These are phyloP conservation scores for Citrus reticulata DNA, from an alignment of 345 rosid genomes.

Conservation along the genomic window DNA sequence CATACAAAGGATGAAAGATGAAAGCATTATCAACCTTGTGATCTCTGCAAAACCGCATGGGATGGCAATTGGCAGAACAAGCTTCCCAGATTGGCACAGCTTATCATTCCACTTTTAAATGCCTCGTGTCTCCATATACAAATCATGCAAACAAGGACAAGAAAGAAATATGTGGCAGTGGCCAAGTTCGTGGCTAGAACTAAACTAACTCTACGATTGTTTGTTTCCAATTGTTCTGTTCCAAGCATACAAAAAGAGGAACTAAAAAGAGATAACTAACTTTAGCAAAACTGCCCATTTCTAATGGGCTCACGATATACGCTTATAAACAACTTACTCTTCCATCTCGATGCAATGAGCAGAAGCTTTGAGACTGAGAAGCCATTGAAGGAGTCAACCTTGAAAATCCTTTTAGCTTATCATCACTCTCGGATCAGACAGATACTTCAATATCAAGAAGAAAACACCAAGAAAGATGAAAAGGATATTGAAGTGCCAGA, in stretches of 20 bases:
- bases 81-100: slow-evolving; percentile 14
- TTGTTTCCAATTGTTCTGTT: slow-evolving; percentile 15
- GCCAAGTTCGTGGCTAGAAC: not conserved
- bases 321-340: slow-evolving; percentile 29
- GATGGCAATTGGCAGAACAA: not conserved
- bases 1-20: slow-evolving; percentile 10
- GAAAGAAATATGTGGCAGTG: not conserved
- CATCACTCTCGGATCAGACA: slow-evolving; percentile 49
- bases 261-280: slow-evolving; percentile 8
- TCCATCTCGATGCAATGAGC: slow-evolving; percentile 52
- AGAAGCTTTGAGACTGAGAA: slow-evolving; percentile 47
- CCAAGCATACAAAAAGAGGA: slow-evolving; percentile 10
- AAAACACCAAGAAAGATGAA: slow-evolving; percentile 4
- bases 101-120: slow-evolving; percentile 6
- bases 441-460: slow-evolving; percentile 39
- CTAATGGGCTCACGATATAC: slow-evolving; percentile 21
- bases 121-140: not conserved
- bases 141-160: not conserved
- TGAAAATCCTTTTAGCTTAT: slow-evolving; percentile 63
- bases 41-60: slow-evolving; percentile 5
- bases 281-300: slow-evolving; percentile 40
- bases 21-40: slow-evolving; percentile 7
- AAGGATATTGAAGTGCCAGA: not conserved
- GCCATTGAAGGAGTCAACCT: slow-evolving; percentile 48
- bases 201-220: slow-evolving; percentile 2